Evolutionary conservation across 805 yeast species (phyloP).

Genomic region (Candida maesae): DNA sequence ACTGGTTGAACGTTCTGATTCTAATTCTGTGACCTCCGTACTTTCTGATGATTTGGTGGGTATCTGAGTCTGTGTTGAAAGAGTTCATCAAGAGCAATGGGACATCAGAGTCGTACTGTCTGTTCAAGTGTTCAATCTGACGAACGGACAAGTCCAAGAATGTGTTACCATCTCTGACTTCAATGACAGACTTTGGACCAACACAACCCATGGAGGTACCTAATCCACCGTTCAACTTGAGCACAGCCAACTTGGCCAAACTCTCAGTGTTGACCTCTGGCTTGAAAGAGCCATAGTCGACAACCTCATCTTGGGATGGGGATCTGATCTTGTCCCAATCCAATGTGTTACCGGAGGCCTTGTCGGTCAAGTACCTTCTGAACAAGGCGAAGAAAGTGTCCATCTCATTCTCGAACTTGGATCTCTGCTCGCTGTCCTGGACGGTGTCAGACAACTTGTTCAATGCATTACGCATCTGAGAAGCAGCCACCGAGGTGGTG

Average conservation of each 20-base stretch:
- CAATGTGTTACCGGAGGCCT: constrained; percentile 77
- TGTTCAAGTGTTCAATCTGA: constrained; percentile 92
- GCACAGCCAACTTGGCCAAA: constrained; percentile 83
- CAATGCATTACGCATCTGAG: constrained; percentile 95
- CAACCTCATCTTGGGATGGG: constrained; percentile 86
- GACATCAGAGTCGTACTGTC: constrained; percentile 86
- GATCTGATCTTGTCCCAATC: constrained; percentile 97
- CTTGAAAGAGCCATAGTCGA: constrained; percentile 58
- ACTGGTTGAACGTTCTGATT: constrained; percentile 94
- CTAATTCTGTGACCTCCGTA: constrained; percentile 95
- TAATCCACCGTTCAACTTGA: constrained; percentile 95
- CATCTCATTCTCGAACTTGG: constrained; percentile 82
- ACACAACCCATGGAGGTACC: constrained; percentile 99
- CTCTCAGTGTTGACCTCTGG: constrained; percentile 32
- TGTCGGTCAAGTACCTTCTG: constrained; percentile 87
- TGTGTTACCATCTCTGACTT: constrained; percentile 97
- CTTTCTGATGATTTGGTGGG: constrained; percentile 92
- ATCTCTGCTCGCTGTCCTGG: constrained; percentile 42
- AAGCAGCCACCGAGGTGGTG: constrained; percentile 91
- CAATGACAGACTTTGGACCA: constrained; percentile 97
- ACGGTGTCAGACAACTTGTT: constrained; percentile 87
- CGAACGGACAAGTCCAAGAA: constrained; percentile 93
- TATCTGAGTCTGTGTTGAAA: constrained; percentile 94
- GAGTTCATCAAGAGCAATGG: constrained; percentile 98
- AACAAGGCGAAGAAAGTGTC: constrained; percentile 91